phyloP scores from a whole-genome alignment of 1,139 yeast genomes.

The Wickerhamomyces sp. region DNA sequence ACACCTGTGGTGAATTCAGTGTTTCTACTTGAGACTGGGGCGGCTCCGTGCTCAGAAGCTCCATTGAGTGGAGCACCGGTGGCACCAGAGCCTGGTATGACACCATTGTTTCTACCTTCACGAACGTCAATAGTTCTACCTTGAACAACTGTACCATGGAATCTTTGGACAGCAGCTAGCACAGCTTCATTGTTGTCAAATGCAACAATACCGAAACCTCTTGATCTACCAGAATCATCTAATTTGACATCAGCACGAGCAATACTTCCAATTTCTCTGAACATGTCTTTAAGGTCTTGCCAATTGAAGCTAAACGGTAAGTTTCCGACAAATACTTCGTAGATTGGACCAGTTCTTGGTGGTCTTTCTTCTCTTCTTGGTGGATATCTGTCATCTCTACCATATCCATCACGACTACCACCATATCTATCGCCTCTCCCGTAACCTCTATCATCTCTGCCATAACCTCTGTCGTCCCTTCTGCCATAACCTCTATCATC shows the following conservation, averaged over 20 bases:
- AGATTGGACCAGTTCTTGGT: conserved; percentile 33
- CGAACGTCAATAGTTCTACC: conserved; percentile 71
- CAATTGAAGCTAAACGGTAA: conserved; percentile 76
- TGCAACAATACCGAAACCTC: conserved; percentile 81
- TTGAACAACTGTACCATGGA: conserved; percentile 61
- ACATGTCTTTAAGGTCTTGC: conserved; percentile 83
- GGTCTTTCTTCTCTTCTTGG: not conserved
- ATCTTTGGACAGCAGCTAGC: conserved; percentile 52
- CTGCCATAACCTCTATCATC: conserved; percentile 7
- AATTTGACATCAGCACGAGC: conserved; percentile 74
- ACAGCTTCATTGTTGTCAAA: conserved; percentile 59
- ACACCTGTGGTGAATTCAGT: conserved; percentile 63
- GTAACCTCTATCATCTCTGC: not conserved
- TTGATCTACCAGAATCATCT: conserved; percentile 69
- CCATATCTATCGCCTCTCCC: conserved; percentile 17
- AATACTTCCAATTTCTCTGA: conserved; percentile 72
- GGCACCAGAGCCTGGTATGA: not conserved
- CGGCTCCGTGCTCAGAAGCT: conserved; percentile 12
- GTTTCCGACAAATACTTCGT: conserved; percentile 78
- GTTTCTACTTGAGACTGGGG: conserved; percentile 20
- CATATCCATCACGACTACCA: conserved; percentile 11
- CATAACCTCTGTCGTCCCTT: not conserved
- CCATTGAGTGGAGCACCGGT: conserved; percentile 12
- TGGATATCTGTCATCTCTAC: conserved; percentile 11
- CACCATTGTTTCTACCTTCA: conserved; percentile 43